Conservation (phyloP, 805 yeast genomes). For the Hanseniaspora pseudoguilliermondii region DNA sequence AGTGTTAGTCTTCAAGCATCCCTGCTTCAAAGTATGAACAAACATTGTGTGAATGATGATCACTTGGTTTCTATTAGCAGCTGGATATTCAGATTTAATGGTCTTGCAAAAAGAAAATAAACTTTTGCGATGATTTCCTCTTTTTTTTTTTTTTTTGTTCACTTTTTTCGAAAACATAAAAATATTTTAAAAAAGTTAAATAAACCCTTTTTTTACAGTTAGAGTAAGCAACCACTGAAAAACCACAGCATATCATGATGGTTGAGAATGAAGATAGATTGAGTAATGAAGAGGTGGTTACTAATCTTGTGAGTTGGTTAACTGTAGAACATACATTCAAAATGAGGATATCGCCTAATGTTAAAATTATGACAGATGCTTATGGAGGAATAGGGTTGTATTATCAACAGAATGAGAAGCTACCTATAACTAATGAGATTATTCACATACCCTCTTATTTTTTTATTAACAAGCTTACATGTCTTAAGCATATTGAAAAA, state of each 20-base stretch:
- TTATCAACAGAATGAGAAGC: background rate
- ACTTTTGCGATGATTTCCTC: no score
- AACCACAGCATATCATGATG: background rate
- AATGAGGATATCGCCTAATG: background rate
- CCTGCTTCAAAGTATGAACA: no score
- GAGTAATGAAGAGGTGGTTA: background rate
- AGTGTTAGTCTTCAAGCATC: background rate
- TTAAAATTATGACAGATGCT: background rate
- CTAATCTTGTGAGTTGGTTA: background rate
- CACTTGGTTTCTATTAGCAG: no score
- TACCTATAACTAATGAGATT: background rate
- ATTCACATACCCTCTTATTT: conserved; percentile 3
- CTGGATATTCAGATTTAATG: no score
- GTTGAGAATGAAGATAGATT: background rate
- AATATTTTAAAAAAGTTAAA: no score
- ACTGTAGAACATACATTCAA: background rate
- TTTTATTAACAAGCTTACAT: conserved; percentile 5
- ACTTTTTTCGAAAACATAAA: no score
- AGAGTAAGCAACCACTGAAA: background rate
- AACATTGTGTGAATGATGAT: background rate
- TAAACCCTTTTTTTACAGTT: no score
- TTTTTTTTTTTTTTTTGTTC: no score
- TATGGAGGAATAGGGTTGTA: conserved; percentile 12
- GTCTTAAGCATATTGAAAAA: conserved; percentile 8
- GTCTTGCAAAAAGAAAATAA: no score